Evolutionary conservation across 2,329 filamentous ascomycete species (phyloP).

Genomic region (Arthrobotrys pseudoclavata): DNA sequence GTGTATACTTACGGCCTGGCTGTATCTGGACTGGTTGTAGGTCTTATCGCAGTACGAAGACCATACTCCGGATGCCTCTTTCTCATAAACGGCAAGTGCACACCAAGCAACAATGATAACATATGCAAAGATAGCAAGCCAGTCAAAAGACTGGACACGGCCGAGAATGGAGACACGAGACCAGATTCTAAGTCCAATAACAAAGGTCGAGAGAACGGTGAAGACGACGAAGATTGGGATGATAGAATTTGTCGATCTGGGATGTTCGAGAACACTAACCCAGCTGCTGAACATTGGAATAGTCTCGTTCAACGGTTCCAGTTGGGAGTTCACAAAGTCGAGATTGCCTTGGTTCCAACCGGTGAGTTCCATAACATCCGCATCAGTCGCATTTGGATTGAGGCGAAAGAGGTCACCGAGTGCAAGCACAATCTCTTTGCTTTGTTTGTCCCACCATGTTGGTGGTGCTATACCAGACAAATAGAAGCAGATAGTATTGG

Average conservation of each 20-base stretch:
- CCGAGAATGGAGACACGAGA: constrained; percentile 58
- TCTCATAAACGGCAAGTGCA: constrained; percentile 45
- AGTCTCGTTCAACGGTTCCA: constrained; percentile 52
- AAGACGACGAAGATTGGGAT: constrained; percentile 58
- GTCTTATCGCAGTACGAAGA: constrained; percentile 50
- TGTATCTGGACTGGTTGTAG: constrained; percentile 45
- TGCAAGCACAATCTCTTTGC: constrained; percentile 44
- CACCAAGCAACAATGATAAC: constrained; percentile 52
- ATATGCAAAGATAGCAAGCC: constrained; percentile 42
- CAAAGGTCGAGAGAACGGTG: constrained; percentile 52
- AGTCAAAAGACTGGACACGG: constrained; percentile 58
- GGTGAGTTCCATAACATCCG: constrained; percentile 35
- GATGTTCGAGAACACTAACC: constrained; percentile 32
- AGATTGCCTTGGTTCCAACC: constrained; percentile 41
- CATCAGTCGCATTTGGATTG: constrained; percentile 30
- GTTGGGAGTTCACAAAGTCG: constrained; percentile 33
- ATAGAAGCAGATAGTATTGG: constrained; percentile 58
- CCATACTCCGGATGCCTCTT: constrained; percentile 42
- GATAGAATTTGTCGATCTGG: constrained; percentile 41
- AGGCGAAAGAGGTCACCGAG: constrained; percentile 20
- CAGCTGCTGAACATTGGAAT: constrained; percentile 30
- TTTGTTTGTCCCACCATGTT: constrained; percentile 44
- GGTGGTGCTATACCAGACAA: constrained; percentile 35
- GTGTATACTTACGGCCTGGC: constrained; percentile 37
- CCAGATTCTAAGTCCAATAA: constrained; percentile 54